Evolutionary conservation across 2,329 filamentous ascomycete genomes (phyloP).

Genomic region (Cladophialophora bantiana): DNA sequence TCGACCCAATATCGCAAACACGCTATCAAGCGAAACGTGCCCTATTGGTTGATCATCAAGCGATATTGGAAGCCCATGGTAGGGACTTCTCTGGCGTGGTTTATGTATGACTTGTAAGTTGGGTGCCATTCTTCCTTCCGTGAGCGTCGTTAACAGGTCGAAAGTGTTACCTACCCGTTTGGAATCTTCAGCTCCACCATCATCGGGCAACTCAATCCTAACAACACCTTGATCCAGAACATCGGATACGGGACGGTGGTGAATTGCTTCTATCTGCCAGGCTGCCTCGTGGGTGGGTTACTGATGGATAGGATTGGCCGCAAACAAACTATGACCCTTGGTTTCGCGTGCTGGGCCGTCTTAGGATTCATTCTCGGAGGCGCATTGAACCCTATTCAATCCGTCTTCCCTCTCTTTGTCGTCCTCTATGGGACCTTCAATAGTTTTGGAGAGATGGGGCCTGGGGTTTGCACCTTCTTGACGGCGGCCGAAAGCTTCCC

Average conservation of each 20-base stretch:
- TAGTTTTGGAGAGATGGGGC: constrained; percentile 59
- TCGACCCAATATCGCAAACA: constrained; percentile 77
- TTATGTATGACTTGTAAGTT: constrained; percentile 61
- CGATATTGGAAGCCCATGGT: constrained; percentile 71
- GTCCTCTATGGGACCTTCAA: constrained; percentile 61
- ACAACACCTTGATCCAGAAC: constrained; percentile 50
- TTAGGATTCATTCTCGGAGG: constrained; percentile 57
- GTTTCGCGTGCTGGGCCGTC: constrained; percentile 54
- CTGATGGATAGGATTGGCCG: constrained; percentile 60
- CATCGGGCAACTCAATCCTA: constrained; percentile 51
- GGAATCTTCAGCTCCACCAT: constrained; percentile 64
- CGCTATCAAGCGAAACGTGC: constrained; percentile 68
- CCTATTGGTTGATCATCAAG: constrained; percentile 59
- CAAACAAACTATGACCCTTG: constrained; percentile 59
- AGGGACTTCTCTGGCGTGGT: constrained; percentile 60
- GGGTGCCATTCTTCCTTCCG: constrained; percentile 27
- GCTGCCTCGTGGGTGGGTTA: constrained; percentile 56
- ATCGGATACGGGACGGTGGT: constrained; percentile 57
- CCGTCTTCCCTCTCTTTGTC: constrained; percentile 58
- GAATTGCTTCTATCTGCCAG: constrained; percentile 61
- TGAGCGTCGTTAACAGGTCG: constrained; percentile 41
- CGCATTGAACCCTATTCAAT: constrained; percentile 54
- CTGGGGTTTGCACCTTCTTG: constrained; percentile 53
- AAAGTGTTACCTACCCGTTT: constrained; percentile 49
- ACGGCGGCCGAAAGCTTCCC: constrained; percentile 58